Percentiles rank a stretch among this genome's conserved stretches.
These are phyloP conservation scores for Fusarium illudens DNA, from an alignment of 2,329 filamentous ascomycete genomes.

Conservation along the genomic window DNA sequence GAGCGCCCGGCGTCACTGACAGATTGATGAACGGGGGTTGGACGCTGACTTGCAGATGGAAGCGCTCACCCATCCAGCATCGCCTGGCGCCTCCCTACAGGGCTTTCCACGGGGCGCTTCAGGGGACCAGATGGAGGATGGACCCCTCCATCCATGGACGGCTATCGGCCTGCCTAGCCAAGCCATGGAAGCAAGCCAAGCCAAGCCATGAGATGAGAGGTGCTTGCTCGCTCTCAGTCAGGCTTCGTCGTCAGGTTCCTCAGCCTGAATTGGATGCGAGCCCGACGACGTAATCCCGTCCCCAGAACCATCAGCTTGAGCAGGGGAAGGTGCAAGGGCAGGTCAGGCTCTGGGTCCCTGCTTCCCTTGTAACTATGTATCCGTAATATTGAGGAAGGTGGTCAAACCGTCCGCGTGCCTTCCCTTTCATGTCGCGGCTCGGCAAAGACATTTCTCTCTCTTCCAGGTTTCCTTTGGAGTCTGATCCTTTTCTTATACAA, in stretches of 20 bases:
- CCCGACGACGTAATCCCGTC: constrained; percentile 6
- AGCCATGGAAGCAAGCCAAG: too few relatives aligned
- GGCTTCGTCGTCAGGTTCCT: neutral
- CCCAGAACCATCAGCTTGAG: neutral
- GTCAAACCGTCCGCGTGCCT: neutral
- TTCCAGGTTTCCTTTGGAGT: too few relatives aligned
- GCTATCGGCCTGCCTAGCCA: constrained; percentile 1
- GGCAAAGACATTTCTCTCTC: too few relatives aligned
- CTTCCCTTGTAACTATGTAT: too few relatives aligned
- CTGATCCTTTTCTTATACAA: neutral
- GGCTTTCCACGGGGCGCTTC: constrained; percentile 9
- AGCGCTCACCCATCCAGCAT: neutral
- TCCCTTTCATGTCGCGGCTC: constrained; percentile 7
- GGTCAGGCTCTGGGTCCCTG: constrained; percentile 18
- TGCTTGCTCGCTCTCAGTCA: neutral
- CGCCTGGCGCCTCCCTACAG: neutral
- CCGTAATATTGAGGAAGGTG: too few relatives aligned
- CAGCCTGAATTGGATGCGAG: constrained; percentile 3
- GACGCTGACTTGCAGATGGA: constrained; percentile 1
- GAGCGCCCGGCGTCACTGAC: constrained; percentile 21
- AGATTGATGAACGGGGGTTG: neutral
- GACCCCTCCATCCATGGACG: too few relatives aligned
- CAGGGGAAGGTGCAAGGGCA: constrained; percentile 19
- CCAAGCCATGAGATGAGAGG: constrained; percentile 7
- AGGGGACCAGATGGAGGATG: neutral